Percentiles rank a stretch among this genome's conserved stretches.
phyloP scores from a whole-genome alignment of 2,329 filamentous ascomycete genomes.

The Xenoacremonium recifei region DNA sequence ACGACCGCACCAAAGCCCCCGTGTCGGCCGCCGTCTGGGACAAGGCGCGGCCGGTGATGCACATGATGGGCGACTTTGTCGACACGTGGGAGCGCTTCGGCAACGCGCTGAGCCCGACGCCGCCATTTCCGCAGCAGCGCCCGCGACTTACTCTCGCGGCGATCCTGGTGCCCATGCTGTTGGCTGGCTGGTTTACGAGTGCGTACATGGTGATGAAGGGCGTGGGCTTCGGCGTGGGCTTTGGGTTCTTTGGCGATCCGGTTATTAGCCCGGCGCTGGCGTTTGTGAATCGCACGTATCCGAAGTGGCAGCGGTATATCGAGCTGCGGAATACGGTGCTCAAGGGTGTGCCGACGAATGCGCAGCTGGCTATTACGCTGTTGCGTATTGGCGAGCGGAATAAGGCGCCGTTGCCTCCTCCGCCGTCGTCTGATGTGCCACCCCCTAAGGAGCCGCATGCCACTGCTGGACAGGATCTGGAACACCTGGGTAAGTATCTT shows the following conservation, averaged over 20 bases:
- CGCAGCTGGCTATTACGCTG: conserved; percentile 77
- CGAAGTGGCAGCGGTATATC: conserved; percentile 73
- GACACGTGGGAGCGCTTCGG: conserved; percentile 53
- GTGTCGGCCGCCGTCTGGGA: conserved; percentile 76
- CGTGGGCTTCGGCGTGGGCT: conserved; percentile 64
- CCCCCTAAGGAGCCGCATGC: conserved; percentile 42
- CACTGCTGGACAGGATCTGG: conserved; percentile 38
- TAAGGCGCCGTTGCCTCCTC: conserved; percentile 71
- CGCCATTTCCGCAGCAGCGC: conserved; percentile 56
- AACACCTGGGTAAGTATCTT: conserved; percentile 32
- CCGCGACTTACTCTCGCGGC: conserved; percentile 55
- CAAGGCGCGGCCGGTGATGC: conserved; percentile 73
- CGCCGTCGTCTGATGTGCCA: conserved; percentile 35
- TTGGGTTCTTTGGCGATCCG: conserved; percentile 79
- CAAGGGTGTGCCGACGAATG: conserved; percentile 81
- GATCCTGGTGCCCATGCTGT: conserved; percentile 50
- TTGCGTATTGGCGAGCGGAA: conserved; percentile 80
- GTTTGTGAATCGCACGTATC: conserved; percentile 60
- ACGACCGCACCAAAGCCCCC: conserved; percentile 77
- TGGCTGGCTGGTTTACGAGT: conserved; percentile 52
- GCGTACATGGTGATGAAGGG: conserved; percentile 65
- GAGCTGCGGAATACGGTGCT: conserved; percentile 74
- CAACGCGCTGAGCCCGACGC: conserved; percentile 60
- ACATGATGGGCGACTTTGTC: conserved; percentile 42
- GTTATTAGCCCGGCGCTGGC: conserved; percentile 59